These are phyloP conservation scores for Anaeromyces robustus DNA, from an alignment of 192 early-diverging fungal genomes.

Conservation along the genomic window DNA sequence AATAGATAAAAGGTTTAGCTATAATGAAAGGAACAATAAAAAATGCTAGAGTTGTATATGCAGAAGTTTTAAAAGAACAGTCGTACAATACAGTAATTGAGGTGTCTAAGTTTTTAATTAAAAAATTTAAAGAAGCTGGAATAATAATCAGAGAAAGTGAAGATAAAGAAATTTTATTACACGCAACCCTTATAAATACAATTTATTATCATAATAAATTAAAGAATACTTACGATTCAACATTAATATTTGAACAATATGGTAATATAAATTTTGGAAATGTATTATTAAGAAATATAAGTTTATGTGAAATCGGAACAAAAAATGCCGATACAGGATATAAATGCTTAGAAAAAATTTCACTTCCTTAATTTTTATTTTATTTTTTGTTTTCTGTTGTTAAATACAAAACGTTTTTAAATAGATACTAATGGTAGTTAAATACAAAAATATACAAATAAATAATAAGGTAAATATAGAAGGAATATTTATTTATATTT, in stretches of 20 bases:
- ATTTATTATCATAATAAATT: neutral
- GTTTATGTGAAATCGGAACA: neutral
- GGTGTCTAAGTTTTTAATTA: neutral
- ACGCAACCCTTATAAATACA: neutral
- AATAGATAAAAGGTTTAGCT: neutral
- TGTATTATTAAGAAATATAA: neutral
- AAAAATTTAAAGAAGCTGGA: neutral
- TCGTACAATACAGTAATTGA: neutral
- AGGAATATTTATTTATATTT: too few relatives aligned
- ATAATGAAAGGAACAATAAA: neutral
- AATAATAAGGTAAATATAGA: too few relatives aligned
- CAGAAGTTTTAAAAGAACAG: neutral
- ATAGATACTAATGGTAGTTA: too few relatives aligned
- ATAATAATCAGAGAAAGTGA: neutral
- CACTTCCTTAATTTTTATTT: neutral
- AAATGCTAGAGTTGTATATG: neutral
- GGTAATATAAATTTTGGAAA: neutral
- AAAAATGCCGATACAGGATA: neutral
- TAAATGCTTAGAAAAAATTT: neutral
- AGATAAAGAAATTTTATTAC: neutral
- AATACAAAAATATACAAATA: too few relatives aligned
- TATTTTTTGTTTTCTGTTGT: too few relatives aligned
- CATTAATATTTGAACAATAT: neutral
- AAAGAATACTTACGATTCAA: neutral
- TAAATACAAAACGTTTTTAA: too few relatives aligned